Conservation (phyloP, 2,329 filamentous ascomycete species). For the Alternaria infectoria region DNA sequence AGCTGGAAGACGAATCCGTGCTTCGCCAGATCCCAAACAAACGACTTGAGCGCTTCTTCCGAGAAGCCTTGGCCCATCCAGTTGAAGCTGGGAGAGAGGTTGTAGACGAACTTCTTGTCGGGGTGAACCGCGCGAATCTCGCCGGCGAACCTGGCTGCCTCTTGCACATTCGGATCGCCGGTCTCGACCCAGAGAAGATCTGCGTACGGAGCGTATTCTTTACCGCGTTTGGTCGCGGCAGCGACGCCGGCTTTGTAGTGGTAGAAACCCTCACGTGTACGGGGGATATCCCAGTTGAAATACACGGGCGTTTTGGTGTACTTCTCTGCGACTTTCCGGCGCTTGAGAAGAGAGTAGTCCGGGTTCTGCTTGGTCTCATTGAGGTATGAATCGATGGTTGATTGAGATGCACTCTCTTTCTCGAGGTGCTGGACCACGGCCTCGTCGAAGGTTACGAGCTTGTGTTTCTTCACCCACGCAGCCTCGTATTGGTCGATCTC, state of each 20-base stretch:
- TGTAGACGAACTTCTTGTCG: conserved; percentile 92
- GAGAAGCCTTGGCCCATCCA: conserved; percentile 97
- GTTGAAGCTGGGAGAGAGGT: conserved; percentile 96
- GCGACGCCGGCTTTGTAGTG: conserved; percentile 84
- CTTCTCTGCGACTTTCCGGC: conserved; percentile 73
- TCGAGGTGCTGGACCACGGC: conserved; percentile 78
- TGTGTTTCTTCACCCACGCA: conserved; percentile 84
- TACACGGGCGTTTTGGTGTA: conserved; percentile 72
- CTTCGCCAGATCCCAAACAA: conserved; percentile 94
- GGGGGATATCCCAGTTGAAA: conserved; percentile 90
- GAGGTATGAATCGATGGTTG: conserved; percentile 72
- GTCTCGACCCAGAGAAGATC: conserved; percentile 98
- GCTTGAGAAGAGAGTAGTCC: conserved; percentile 78
- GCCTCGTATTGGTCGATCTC: conserved; percentile 90
- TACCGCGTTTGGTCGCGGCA: conserved; percentile 89
- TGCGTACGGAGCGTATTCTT: conserved; percentile 89
- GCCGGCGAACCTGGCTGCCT: conserved; percentile 75
- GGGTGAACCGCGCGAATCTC: conserved; percentile 75
- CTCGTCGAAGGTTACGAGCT: conserved; percentile 90
- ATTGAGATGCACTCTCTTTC: conserved; percentile 66
- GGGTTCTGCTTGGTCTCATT: conserved; percentile 66
- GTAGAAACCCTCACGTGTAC: conserved; percentile 93
- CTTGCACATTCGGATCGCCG: conserved; percentile 80
- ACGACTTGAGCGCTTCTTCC: conserved; percentile 80
- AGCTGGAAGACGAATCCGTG: conserved; percentile 76